Evolutionary conservation across 495 filamentous ascomycete species (phyloP).

Genomic region (Aspergillus affinis): DNA sequence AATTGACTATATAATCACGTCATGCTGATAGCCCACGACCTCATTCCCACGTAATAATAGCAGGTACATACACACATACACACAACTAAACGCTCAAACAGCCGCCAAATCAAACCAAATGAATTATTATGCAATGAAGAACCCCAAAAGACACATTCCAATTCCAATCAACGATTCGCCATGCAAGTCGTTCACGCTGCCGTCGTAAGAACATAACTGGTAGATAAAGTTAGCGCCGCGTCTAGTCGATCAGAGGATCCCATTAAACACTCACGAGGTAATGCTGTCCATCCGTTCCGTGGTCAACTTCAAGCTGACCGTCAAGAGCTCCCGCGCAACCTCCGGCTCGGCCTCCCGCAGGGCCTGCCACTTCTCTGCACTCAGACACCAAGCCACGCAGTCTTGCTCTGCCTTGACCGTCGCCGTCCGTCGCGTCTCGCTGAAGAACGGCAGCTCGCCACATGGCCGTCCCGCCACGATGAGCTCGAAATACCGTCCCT

Average conservation of each 20-base stretch:
- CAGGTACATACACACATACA: not conserved
- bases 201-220: conserved; percentile 38
- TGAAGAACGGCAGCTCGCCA: conserved; percentile 95
- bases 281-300: conserved; percentile 89
- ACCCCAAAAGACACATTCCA: not conserved
- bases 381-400: conserved; percentile 80
- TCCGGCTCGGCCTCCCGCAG: conserved; percentile 69
- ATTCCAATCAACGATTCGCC: not conserved
- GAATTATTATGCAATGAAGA: not conserved
- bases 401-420: conserved; percentile 81
- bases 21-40: not conserved
- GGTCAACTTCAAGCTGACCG: conserved; percentile 81
- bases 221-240: not conserved
- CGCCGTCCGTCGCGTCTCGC: conserved; percentile 79
- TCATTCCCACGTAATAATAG: not conserved
- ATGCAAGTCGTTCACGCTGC: conserved; percentile 27
- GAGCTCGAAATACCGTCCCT: conserved; percentile 84
- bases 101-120: not conserved
- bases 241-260: not conserved
- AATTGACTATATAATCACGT: no score
- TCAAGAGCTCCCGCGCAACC: conserved; percentile 79
- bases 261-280: conserved; percentile 62
- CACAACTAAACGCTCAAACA: conserved; percentile 1
- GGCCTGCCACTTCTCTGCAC: conserved; percentile 63
- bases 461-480: conserved; percentile 95